Percentiles rank a stretch among this genome's conserved stretches.
Conservation (phyloP, 495 filamentous ascomycete species). For the Tuber aestivum region DNA sequence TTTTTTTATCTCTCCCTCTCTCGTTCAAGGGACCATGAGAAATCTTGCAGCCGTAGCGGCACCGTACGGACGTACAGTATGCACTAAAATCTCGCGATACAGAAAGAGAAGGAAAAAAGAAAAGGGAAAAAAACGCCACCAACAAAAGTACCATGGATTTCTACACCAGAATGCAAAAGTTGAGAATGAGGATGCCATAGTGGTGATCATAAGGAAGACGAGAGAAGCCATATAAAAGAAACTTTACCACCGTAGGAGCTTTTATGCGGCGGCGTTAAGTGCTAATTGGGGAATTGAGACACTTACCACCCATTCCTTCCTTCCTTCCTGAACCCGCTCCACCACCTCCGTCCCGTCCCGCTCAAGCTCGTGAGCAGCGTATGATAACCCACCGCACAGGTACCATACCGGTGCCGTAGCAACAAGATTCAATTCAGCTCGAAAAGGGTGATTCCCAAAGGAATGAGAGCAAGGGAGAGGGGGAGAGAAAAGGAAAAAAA, state of each 20-base stretch:
- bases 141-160: neutral
- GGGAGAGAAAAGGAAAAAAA: conserved; percentile 9
- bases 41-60: neutral
- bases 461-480: conserved; percentile 4
- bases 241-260: neutral
- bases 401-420: neutral
- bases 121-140: conserved; percentile 3
- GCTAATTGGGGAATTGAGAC: conserved; percentile 1
- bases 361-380: neutral
- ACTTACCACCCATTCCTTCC: conserved; percentile 1
- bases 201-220: neutral
- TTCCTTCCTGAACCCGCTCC: neutral
- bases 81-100: conserved; percentile 3
- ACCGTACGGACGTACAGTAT: neutral
- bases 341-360: neutral
- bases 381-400: neutral
- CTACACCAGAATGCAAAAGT: neutral
- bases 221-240: neutral
- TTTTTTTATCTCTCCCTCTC: neutral
- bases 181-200: neutral
- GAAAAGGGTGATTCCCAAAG: neutral
- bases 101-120: too few species aligned
- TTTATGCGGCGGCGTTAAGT: conserved; percentile 4
- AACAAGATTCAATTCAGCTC: neutral
- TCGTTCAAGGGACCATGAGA: neutral